phyloP scores from a whole-genome alignment of 2,329 filamentous ascomycete species.

The Beauveria sp. region DNA sequence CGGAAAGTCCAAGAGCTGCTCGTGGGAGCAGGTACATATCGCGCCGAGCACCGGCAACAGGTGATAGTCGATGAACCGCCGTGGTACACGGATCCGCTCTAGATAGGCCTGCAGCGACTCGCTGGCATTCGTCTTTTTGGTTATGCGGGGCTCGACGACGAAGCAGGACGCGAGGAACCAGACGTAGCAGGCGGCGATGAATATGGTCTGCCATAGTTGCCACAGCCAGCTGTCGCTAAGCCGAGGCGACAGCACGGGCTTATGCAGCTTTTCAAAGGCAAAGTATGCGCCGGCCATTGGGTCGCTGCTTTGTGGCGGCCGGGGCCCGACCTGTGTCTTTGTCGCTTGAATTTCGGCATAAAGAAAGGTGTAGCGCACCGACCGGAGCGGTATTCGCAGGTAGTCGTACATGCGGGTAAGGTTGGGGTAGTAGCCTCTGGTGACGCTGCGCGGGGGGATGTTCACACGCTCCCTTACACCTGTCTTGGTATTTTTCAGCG shows the following conservation, averaged over 20 bases:
- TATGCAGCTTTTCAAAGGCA: constrained; percentile 19
- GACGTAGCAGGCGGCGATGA: constrained; percentile 39
- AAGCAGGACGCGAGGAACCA: constrained; percentile 49
- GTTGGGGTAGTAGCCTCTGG: constrained; percentile 44
- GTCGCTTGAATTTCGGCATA: constrained; percentile 29
- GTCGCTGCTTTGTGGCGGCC: constrained; percentile 6
- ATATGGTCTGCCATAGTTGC: constrained; percentile 10
- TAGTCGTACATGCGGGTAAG: constrained; percentile 49
- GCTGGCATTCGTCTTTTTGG: neutral
- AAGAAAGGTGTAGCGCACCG: constrained; percentile 45
- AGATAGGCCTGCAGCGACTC: constrained; percentile 45
- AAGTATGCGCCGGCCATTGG: constrained; percentile 34
- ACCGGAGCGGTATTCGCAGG: constrained; percentile 40
- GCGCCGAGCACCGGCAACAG: constrained; percentile 46
- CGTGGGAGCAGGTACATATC: constrained; percentile 47
- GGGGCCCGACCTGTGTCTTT: constrained; percentile 10
- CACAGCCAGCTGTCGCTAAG: neutral
- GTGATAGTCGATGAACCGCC: constrained; percentile 39
- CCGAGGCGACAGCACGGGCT: constrained; percentile 13
- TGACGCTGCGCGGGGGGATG: constrained; percentile 30
- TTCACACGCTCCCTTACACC: constrained; percentile 28
- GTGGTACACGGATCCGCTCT: constrained; percentile 40
- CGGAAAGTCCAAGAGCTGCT: constrained; percentile 41
- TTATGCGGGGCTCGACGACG: constrained; percentile 28
- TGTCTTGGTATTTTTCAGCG: constrained; percentile 24